Base-by-base conservation (phyloP, 2,329 filamentous ascomycete species). In the Xylariomycetidae sp. region DNA sequence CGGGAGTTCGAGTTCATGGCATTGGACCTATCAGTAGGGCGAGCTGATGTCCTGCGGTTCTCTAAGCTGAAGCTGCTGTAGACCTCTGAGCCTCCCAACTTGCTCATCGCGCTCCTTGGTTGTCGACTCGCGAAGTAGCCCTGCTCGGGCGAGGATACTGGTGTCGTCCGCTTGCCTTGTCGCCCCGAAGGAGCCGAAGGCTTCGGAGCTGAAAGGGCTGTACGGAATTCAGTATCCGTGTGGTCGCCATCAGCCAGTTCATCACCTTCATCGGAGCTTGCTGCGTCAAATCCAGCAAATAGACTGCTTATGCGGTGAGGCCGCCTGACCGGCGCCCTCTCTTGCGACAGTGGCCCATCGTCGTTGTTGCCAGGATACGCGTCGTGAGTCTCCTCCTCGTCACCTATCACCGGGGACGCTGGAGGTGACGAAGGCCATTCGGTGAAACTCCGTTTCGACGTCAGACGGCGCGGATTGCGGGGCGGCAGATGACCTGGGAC, bases 231-330 rank as follows among this genome's bases (percentile, higher is more conserved):
- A 2, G 73, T 71, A 46, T 85, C 82, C 47, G 75, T 82, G 40
- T 74, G 42, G 30, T 83, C 77, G 4, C 57, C 64, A 38, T 80
- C 76, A 19, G 59, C 65, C 55, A 79, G 79, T 18, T 82, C 76
- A 25, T 81, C 76, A 3, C 54, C 66, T 35, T 85, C 80, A 27
- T 79, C 79, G 6, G 80, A 81, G 49, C 78, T 86, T 27, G 68
- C 70, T 10, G 76, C 76, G 29, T 90, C 85, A 46, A 93, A 92
- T 0, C 85, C 85, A 19, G 85, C 84, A 58, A 92, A 92, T n/a
- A 93, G 65, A 53, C 85, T 92, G 59, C 84, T 90, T 30, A 85
- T 80, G 35, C 85, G 73, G 51, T 84, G 79, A 1, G 85, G 83
- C 12, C 81, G 74, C 39, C 80, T 74, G 53, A 83, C 68, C 2